Base-by-base conservation (phyloP, 192 early-diverging fungal species). In the Coemansia sp. region DNA sequence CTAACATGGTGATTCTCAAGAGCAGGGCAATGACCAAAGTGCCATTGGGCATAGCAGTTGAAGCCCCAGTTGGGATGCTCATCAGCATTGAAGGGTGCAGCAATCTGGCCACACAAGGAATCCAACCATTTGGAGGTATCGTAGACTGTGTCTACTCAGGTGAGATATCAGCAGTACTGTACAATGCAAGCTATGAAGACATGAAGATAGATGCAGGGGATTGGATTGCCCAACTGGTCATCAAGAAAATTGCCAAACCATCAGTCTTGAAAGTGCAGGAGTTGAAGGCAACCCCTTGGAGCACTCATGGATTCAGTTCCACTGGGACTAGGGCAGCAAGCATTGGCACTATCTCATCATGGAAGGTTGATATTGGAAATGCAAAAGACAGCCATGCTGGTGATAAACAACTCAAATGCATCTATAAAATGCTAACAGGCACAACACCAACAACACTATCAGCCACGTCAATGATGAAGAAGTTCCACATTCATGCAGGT, bases 401-500 rank as follows among this genome's bases (percentile, higher is more conserved):
- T 6, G 56, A 57, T 20, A 33, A 27, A 25, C 23, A 25, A 9
- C 37, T 57, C 3, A 38, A 57, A 31, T 19, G 27, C 13, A 41
- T 25, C 2, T 57, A 2, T 11, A 41, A 41, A 3, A 57, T 57
- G 34, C 34, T 57, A 5, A 2, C 38, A 27, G 40, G 36, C 37
- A 25, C 9, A 15, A 19, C 19, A 6, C 56, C 31, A 20, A 42
- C 38, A 42, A 44, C 22, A 17, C 25, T 59, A n/a, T 11, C n/a
- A n/a, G n/a, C n/a, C n/a, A n/a, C n/a, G n/a, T n/a, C n/a, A n/a
- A n/a, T n/a, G n/a, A n/a, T n/a, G n/a, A n/a, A 17, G 1, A 59
- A 59, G 57, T 42, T 59, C 9, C 40, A 59, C 14, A 29, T 59
- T 33, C 57, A 59, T 47, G 41, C 31, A 29, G 57, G 57, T 44